Percentiles rank a stretch among this genome's conserved stretches.
Evolutionary conservation across 2,329 filamentous ascomycete species (phyloP).

Genomic region (Magnaporthiopsis poae): DNA sequence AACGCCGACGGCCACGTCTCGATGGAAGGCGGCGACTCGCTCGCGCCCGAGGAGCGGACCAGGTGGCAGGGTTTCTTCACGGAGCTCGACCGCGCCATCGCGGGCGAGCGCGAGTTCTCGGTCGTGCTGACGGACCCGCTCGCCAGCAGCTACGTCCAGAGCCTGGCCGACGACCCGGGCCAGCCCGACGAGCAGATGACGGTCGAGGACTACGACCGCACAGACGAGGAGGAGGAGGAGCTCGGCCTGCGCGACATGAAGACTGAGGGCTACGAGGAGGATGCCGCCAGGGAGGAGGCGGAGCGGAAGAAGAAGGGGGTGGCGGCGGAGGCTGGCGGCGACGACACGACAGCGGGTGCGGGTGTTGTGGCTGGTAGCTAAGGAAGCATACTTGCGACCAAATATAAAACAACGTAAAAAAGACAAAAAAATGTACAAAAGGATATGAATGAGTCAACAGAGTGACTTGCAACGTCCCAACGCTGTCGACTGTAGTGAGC

Average conservation of each 20-base stretch:
- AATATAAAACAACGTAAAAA: background rate
- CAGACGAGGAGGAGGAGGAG: slow-evolving; percentile 86
- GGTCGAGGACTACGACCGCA: slow-evolving; percentile 73
- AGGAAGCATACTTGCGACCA: background rate
- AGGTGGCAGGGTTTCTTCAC: slow-evolving; percentile 77
- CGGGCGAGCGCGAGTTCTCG: slow-evolving; percentile 69
- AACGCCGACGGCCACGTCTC: slow-evolving; percentile 55
- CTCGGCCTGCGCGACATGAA: slow-evolving; percentile 88
- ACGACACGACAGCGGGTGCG: background rate
- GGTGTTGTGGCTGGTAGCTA: background rate
- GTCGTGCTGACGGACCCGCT: slow-evolving; percentile 79
- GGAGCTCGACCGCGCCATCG: slow-evolving; percentile 66
- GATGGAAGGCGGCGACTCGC: slow-evolving; percentile 64
- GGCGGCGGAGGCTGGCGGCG: background rate
- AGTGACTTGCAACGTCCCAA: background rate
- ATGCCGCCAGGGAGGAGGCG: slow-evolving; percentile 21
- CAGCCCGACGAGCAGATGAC: slow-evolving; percentile 68
- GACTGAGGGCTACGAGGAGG: slow-evolving; percentile 70
- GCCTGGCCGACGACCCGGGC: slow-evolving; percentile 64
- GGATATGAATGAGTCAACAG: background rate
- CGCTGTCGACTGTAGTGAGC: background rate
- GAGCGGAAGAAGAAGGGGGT: slow-evolving; percentile 18
- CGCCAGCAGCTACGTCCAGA: slow-evolving; percentile 88
- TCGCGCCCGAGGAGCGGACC: slow-evolving; percentile 52
- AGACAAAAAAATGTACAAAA: background rate